phyloP scores from a whole-genome alignment of 2,329 filamentous ascomycete species.

The Aplosporella prunicola region DNA sequence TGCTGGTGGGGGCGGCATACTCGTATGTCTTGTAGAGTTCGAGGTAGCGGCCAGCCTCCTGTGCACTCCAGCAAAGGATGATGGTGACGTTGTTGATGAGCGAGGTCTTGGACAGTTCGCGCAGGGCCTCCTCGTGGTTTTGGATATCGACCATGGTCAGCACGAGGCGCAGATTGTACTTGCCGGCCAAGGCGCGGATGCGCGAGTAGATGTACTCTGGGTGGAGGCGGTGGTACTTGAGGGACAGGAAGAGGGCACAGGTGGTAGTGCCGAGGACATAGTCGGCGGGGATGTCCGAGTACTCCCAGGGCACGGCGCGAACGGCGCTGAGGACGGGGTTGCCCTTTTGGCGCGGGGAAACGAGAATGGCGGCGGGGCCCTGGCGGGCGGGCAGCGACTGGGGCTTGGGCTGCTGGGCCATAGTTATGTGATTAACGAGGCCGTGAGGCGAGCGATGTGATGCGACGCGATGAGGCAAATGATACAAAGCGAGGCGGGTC shows the following conservation, averaged over 20 bases:
- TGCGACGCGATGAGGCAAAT: not conserved
- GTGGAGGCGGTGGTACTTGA: constrained; percentile 95
- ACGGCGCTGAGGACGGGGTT: constrained; percentile 85
- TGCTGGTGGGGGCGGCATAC: constrained; percentile 70
- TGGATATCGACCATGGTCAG: constrained; percentile 90
- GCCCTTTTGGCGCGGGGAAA: constrained; percentile 86
- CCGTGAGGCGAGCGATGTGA: not conserved
- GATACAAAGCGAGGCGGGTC: not conserved
- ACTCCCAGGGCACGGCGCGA: constrained; percentile 77
- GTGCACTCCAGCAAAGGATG: constrained; percentile 87
- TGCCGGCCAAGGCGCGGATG: constrained; percentile 72
- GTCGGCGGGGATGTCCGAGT: constrained; percentile 91
- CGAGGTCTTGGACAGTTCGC: constrained; percentile 85
- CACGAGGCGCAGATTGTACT: constrained; percentile 78
- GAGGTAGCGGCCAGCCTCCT: constrained; percentile 86
- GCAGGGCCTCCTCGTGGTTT: constrained; percentile 83
- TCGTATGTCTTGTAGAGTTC: constrained; percentile 95
- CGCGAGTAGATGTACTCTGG: constrained; percentile 97
- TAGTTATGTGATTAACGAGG: constrained; percentile 7
- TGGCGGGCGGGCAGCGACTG: constrained; percentile 64
- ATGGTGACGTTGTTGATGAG: constrained; percentile 88
- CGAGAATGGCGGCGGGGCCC: constrained; percentile 69
- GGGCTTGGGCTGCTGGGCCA: constrained; percentile 77
- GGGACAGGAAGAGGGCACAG: constrained; percentile 81
- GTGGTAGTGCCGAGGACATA: constrained; percentile 82